phyloP scores from a whole-genome alignment of 257 asterid genomes.

The Solanum stenotomum region DNA sequence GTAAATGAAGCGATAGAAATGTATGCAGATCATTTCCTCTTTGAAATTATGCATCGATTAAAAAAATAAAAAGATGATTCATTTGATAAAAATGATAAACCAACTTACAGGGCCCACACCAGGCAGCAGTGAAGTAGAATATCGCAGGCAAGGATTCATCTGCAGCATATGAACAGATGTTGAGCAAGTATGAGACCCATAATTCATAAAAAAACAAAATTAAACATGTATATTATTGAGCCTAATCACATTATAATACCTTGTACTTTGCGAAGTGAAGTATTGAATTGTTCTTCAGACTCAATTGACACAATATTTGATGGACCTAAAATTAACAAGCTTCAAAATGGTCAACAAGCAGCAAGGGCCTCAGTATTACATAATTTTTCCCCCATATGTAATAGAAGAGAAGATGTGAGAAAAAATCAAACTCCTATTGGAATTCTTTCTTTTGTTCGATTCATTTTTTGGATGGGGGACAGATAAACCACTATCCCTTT shows the following conservation, averaged over 20 bases:
- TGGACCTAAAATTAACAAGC: conserved; percentile 30
- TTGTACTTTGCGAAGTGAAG: conserved; percentile 62
- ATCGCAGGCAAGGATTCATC: conserved; percentile 82
- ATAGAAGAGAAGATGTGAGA: neutral
- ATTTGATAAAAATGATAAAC: neutral
- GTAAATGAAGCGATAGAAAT: neutral
- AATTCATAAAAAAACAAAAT: neutral
- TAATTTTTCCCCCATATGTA: neutral
- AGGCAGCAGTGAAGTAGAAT: conserved; percentile 93
- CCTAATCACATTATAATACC: conserved; percentile 29
- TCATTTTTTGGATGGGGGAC: neutral
- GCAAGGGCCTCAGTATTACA: neutral
- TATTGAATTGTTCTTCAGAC: conserved; percentile 70
- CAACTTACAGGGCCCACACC: conserved; percentile 98
- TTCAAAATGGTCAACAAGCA: neutral
- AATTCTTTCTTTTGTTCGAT: neutral
- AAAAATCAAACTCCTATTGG: neutral
- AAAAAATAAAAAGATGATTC: neutral
- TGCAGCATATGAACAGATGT: conserved; percentile 17
- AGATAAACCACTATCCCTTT: neutral
- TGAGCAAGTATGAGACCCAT: neutral
- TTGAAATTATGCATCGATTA: neutral
- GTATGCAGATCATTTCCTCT: neutral
- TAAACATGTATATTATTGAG: neutral
- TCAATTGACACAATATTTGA: conserved; percentile 67